phyloP scores from a whole-genome alignment of 2,329 filamentous ascomycete genomes.

The Botrytis porri region DNA sequence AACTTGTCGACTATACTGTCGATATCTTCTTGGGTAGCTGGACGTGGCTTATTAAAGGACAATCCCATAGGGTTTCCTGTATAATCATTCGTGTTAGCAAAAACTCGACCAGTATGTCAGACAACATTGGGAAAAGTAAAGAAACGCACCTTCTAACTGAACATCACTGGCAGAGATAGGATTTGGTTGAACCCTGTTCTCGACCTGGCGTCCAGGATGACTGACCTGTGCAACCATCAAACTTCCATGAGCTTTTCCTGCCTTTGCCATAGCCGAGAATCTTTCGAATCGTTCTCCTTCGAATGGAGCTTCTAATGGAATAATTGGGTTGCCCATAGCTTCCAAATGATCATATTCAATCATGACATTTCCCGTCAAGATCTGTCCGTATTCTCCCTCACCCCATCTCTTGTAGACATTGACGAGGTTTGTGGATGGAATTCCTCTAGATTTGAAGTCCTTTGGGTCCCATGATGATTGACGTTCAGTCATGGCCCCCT shows the following conservation, averaged over 20 bases:
- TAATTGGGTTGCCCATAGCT: conserved; percentile 55
- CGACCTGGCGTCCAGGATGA: conserved; percentile 53
- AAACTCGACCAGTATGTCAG: no score
- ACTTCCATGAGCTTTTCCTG: conserved; percentile 54
- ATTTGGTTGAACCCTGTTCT: conserved; percentile 37
- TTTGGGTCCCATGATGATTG: conserved; percentile 58
- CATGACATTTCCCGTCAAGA: conserved; percentile 63
- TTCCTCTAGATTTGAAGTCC: conserved; percentile 50
- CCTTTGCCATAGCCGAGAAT: conserved; percentile 55
- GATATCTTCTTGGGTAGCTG: conserved; percentile 55
- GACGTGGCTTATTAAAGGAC: conserved; percentile 52
- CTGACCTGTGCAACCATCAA: conserved; percentile 59
- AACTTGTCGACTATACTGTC: conserved; percentile 57
- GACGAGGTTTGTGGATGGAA: conserved; percentile 52
- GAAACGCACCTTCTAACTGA: conserved; percentile 37
- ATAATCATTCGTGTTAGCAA: neutral
- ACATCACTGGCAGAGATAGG: conserved; percentile 44
- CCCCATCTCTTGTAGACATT: conserved; percentile 62
- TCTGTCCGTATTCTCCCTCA: conserved; percentile 53
- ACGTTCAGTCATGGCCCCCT: conserved; percentile 65
- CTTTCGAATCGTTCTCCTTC: conserved; percentile 57
- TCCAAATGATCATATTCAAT: conserved; percentile 59
- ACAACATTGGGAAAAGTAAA: neutral
- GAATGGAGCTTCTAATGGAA: conserved; percentile 50
- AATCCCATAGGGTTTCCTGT: conserved; percentile 43